Percentiles rank a stretch among this genome's conserved stretches.
phyloP scores from a whole-genome alignment of 768 basidiomycete genomes.

The Trametes maxima region DNA sequence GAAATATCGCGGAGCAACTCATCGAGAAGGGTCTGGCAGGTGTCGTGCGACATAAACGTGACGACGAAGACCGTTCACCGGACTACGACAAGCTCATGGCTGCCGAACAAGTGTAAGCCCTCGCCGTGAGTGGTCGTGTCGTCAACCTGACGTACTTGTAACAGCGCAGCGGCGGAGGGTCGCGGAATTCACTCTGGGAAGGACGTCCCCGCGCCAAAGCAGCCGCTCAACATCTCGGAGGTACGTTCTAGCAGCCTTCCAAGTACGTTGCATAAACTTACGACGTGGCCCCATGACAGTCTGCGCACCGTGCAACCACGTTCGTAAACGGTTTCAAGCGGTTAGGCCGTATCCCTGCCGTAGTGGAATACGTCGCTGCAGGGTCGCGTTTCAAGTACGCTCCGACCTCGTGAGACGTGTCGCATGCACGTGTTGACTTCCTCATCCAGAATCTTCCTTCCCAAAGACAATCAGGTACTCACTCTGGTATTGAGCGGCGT shows the following conservation, averaged over 20 bases:
- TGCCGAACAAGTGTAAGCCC: constrained; percentile 87
- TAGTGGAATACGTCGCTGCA: constrained; percentile 92
- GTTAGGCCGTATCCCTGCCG: constrained; percentile 75
- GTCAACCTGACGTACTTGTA: constrained; percentile 14
- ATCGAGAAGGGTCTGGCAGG: constrained; percentile 92
- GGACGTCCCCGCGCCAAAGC: constrained; percentile 76
- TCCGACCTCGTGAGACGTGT: background rate
- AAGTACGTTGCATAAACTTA: background rate
- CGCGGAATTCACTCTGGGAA: constrained; percentile 93
- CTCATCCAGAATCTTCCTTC: constrained; percentile 66
- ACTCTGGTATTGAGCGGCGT: constrained; percentile 94
- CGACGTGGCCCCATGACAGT: constrained; percentile 7
- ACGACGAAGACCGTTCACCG: constrained; percentile 94
- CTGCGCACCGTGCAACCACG: constrained; percentile 66
- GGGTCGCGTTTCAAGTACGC: constrained; percentile 93
- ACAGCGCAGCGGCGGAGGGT: constrained; percentile 73
- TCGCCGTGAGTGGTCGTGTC: background rate
- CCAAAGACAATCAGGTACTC: constrained; percentile 90
- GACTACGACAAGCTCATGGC: constrained; percentile 96
- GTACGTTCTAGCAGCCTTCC: constrained; percentile 53
- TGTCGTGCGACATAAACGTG: constrained; percentile 88
- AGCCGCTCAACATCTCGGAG: constrained; percentile 91
- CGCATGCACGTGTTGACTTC: background rate
- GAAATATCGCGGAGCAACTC: constrained; percentile 90
- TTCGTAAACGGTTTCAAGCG: constrained; percentile 94